Evolutionary conservation across 169 alveolate genomes (phyloP).

Genomic region (Plasmodium falciparum): DNA sequence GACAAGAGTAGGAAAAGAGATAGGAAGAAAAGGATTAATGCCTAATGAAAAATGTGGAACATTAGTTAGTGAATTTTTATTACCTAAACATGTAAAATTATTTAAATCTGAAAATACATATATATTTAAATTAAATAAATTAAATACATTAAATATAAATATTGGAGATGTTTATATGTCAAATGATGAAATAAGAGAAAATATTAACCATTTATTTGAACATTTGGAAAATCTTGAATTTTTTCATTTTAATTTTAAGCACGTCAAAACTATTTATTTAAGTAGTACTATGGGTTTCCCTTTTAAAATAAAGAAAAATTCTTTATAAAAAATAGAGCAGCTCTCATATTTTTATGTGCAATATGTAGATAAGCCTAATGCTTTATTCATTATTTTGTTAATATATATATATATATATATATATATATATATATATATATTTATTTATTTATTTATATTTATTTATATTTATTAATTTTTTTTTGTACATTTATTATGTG

Average conservation of each 20-base stretch:
- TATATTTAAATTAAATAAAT: conserved; percentile 80
- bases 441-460: too few relatives aligned
- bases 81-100: conserved; percentile 52
- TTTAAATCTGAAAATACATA: conserved; percentile 69
- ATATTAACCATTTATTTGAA: conserved; percentile 64
- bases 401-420: too few relatives aligned
- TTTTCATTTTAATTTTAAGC: conserved; percentile 60
- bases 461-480: too few relatives aligned
- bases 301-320: conserved; percentile 49
- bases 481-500: too few relatives aligned
- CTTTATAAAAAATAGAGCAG: neutral
- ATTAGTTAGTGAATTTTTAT: conserved; percentile 67
- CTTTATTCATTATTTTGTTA: too few relatives aligned
- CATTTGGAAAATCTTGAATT: conserved; percentile 56
- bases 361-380: too few relatives aligned
- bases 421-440: too few relatives aligned
- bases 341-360: neutral
- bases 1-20: conserved; percentile 79
- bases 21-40: conserved; percentile 84
- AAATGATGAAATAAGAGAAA: conserved; percentile 83
- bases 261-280: conserved; percentile 43
- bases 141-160: conserved; percentile 85
- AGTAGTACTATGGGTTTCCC: conserved; percentile 77
- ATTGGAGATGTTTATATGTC: conserved; percentile 88
- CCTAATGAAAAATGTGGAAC: conserved; percentile 85